Evolutionary conservation across 2,329 filamentous ascomycete species (phyloP).

Genomic region (Epichloe glyceriae): DNA sequence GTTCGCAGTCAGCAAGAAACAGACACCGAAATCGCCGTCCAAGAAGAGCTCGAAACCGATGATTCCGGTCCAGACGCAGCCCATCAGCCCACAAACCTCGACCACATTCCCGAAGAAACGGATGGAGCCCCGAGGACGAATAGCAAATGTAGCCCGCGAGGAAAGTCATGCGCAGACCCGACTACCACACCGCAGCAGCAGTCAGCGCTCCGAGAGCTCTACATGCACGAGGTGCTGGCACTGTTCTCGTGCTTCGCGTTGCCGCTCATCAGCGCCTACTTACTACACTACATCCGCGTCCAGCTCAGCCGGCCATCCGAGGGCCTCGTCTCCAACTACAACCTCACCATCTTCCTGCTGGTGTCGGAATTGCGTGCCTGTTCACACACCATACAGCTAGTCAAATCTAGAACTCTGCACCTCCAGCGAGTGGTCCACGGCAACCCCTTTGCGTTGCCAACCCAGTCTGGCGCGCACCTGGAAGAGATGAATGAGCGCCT

Average conservation of each 20-base stretch:
- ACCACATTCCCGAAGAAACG: constrained; percentile 17
- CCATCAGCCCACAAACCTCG: constrained; percentile 33
- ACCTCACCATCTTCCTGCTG: constrained; percentile 79
- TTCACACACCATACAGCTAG: constrained; percentile 67
- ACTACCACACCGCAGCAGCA: constrained; percentile 13
- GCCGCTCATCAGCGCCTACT: constrained; percentile 66
- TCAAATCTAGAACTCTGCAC: constrained; percentile 66
- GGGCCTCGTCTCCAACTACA: constrained; percentile 82
- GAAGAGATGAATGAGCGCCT: constrained; percentile 51
- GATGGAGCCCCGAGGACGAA: neutral
- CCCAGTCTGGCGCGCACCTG: constrained; percentile 28
- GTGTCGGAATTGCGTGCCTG: constrained; percentile 76
- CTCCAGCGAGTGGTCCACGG: constrained; percentile 60
- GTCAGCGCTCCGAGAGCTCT: constrained; percentile 49
- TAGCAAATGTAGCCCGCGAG: neutral
- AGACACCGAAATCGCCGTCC: constrained; percentile 7
- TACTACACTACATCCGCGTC: constrained; percentile 68
- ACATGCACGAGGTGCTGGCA: constrained; percentile 61
- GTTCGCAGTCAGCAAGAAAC: constrained; percentile 40
- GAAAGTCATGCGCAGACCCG: constrained; percentile 12
- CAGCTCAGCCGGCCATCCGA: constrained; percentile 76
- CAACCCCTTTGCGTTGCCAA: constrained; percentile 28
- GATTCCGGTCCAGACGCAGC: constrained; percentile 19
- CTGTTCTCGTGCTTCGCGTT: constrained; percentile 67
- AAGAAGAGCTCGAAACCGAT: constrained; percentile 1